Conservation (phyloP, 1,284 basidiomycete genomes). For the Heterobasidion annosum region DNA sequence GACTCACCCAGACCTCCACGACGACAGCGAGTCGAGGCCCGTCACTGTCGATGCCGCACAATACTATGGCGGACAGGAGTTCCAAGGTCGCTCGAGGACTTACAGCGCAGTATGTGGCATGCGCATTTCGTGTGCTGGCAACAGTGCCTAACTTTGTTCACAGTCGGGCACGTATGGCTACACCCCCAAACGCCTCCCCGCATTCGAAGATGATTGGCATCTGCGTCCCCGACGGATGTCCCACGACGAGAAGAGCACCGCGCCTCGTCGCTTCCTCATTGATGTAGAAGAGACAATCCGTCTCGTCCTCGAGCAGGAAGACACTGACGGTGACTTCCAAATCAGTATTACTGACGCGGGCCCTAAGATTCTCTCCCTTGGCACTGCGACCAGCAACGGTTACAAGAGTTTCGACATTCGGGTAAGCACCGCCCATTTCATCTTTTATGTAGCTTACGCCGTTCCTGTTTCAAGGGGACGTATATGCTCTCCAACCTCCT, state of each 20-base stretch:
- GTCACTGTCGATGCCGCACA: slow-evolving; percentile 66
- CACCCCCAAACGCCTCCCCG: slow-evolving; percentile 53
- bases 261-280: slow-evolving; percentile 83
- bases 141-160: slow-evolving; percentile 15
- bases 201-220: slow-evolving; percentile 71
- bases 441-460: neutral
- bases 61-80: slow-evolving; percentile 75
- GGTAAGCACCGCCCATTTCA: slow-evolving; percentile 32
- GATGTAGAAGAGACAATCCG: slow-evolving; percentile 99
- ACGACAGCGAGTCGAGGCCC: slow-evolving; percentile 44
- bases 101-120: slow-evolving; percentile 64
- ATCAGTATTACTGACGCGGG: slow-evolving; percentile 96
- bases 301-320: slow-evolving; percentile 94
- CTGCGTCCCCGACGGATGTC: slow-evolving; percentile 70
- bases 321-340: slow-evolving; percentile 95
- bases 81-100: slow-evolving; percentile 72
- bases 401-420: slow-evolving; percentile 96
- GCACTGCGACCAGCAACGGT: slow-evolving; percentile 95
- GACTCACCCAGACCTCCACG: slow-evolving; percentile 57
- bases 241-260: slow-evolving; percentile 72
- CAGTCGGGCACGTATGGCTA: slow-evolving; percentile 21
- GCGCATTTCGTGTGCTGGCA: slow-evolving; percentile 12
- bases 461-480: slow-evolving; percentile 56
- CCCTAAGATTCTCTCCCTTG: slow-evolving; percentile 92
- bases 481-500: slow-evolving; percentile 99